Evolutionary conservation across 805 yeast genomes (phyloP), one percentile per base, ranked within the genome.

Genomic region (Ogataea dorogensis): DNA sequence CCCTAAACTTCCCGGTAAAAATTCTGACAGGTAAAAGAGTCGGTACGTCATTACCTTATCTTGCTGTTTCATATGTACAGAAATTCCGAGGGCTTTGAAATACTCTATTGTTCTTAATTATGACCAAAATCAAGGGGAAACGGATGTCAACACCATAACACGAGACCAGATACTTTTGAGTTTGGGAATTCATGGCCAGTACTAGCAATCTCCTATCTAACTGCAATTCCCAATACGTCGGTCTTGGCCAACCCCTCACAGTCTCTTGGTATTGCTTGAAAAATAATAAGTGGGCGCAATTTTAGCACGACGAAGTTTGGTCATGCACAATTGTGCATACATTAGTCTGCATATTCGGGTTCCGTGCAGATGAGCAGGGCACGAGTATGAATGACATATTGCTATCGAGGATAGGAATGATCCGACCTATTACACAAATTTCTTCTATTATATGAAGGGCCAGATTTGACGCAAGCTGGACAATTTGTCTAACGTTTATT

Each of bases 391-490:
- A 14, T 19, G 17, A 32, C 14, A n/a, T 22, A 14, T 33, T 33
- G 37, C 38, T 34, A 28, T 28, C 32, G 22, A 8, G 3, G 23
- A n/a, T 24, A 28, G 15, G 5, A 14, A n/a, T 28, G 18, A 9
- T n/a, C 6, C 15, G 4, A 9, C 13, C 16, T 16, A 7, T 15
- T 7, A 17, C 5, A 12, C 28, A 31, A 22, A n/a, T n/a, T n/a
- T n/a, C n/a, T n/a, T n/a, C n/a, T n/a, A n/a, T n/a, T n/a, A n/a
- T n/a, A n/a, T n/a, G 23, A n/a, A 25, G 30, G n/a, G 20, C 21
- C 26, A 35, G 39, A 28, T 35, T 28, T 35, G 20, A 35, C 21
- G 39, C 33, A 35, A 24, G 15, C 17, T n/a, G 29, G 23, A 14
- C 15, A 8, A 34, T 17, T 9, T 20, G 4, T 18, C 19, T 10